Evolutionary conservation across 768 basidiomycete species (phyloP).

Genomic region (Lentinula lateritia): DNA sequence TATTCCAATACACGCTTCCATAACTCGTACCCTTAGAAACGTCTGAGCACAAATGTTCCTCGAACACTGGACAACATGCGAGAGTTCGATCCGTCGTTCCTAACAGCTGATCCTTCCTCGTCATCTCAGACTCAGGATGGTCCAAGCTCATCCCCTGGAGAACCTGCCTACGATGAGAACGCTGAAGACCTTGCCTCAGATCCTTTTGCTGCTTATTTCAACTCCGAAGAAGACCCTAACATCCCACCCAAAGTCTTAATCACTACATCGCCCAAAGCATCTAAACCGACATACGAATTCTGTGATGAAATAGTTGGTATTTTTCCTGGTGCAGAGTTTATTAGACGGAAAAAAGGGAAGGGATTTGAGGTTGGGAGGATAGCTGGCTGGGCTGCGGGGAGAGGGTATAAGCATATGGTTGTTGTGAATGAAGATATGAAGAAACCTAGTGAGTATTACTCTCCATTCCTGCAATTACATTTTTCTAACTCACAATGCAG

Average conservation of each 20-base stretch:
- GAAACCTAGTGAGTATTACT: conserved; percentile 69
- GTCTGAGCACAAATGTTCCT: conserved; percentile 80
- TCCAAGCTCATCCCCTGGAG: conserved; percentile 30
- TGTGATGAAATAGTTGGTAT: conserved; percentile 87
- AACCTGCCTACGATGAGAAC: conserved; percentile 44
- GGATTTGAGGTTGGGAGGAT: conserved; percentile 89
- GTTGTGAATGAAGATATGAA: conserved; percentile 97
- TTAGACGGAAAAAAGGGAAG: conserved; percentile 80
- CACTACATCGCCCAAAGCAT: conserved; percentile 85
- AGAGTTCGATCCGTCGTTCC: conserved; percentile 70
- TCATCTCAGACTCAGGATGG: conserved; percentile 15
- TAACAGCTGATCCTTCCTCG: conserved; percentile 48
- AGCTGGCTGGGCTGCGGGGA: conserved; percentile 86
- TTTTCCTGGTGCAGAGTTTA: conserved; percentile 90
- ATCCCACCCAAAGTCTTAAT: conserved; percentile 84
- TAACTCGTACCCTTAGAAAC: conserved; percentile 48
- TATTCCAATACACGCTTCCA: background rate
- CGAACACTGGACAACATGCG: conserved; percentile 91
- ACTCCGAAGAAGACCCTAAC: conserved; percentile 56
- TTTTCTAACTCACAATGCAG: conserved; percentile 33
- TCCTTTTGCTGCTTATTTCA: conserved; percentile 75
- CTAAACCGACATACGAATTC: conserved; percentile 87
- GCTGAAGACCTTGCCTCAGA: conserved; percentile 68
- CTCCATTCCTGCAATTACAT: background rate
- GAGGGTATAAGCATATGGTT: conserved; percentile 83